Evolutionary conservation across 1,139 yeast genomes (phyloP).

Genomic region (Kodamaea anthophila): DNA sequence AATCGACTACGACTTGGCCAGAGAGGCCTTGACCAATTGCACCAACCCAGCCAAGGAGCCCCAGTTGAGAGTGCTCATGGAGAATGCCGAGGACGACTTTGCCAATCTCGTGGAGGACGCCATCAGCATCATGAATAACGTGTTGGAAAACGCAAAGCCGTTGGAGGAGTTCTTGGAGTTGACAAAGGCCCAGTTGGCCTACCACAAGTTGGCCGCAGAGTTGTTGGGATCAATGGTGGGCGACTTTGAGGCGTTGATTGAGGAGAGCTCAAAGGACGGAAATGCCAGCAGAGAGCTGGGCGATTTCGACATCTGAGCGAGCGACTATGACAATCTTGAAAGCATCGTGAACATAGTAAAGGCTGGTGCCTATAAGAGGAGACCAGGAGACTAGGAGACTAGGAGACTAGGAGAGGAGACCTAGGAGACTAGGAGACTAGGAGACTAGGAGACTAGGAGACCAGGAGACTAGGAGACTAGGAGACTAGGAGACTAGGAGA

Average conservation of each 20-base stretch:
- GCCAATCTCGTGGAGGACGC: constrained; percentile 91
- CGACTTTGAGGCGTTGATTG: constrained; percentile 57
- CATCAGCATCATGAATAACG: constrained; percentile 76
- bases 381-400: too few species aligned
- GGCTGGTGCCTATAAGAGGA: too few species aligned
- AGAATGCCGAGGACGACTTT: constrained; percentile 83
- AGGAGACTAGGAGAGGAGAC: too few species aligned
- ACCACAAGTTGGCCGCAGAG: constrained; percentile 72
- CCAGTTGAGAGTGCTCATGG: constrained; percentile 70
- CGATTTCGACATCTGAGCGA: constrained; percentile 40
- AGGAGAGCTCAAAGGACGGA: constrained; percentile 30
- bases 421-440: too few species aligned
- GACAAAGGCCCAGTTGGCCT: constrained; percentile 75
- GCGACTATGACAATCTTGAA: too few species aligned
- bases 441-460: too few species aligned
- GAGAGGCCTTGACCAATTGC: constrained; percentile 56
- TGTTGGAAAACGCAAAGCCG: constrained; percentile 68
- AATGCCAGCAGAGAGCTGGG: constrained; percentile 30
- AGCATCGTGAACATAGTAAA: too few species aligned
- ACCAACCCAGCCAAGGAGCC: constrained; percentile 74
- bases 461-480: too few species aligned
- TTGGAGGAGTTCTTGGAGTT: constrained; percentile 65
- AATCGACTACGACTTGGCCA: constrained; percentile 73
- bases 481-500: too few species aligned
- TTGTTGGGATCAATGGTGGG: constrained; percentile 61